Percentiles rank a stretch among this genome's conserved stretches.
Conservation (phyloP, 2,329 filamentous ascomycete genomes). For the Esteya vermicola region DNA sequence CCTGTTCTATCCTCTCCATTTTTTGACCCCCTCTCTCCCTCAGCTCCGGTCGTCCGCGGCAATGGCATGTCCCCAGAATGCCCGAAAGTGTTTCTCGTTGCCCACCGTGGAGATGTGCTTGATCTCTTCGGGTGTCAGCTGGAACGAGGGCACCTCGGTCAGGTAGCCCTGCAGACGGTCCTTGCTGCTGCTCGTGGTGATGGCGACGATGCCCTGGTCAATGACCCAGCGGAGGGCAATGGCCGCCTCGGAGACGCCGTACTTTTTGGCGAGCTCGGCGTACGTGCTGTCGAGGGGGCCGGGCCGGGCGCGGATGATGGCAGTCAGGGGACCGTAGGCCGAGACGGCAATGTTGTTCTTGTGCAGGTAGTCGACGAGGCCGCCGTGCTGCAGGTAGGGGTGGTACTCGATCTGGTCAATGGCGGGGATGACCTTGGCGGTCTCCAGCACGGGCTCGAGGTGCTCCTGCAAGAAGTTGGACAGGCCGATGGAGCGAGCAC, state of each 20-base stretch:
- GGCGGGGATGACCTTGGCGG: slow-evolving; percentile 47
- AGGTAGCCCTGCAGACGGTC: slow-evolving; percentile 42
- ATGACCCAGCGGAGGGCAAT: slow-evolving; percentile 45
- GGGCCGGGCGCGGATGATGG: slow-evolving; percentile 30
- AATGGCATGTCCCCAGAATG: slow-evolving; percentile 42
- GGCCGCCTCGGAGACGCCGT: slow-evolving; percentile 40
- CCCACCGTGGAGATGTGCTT: slow-evolving; percentile 40
- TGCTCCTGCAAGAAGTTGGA: slow-evolving; percentile 54
- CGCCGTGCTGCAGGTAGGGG: slow-evolving; percentile 55
- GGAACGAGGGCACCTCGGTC: slow-evolving; percentile 35
- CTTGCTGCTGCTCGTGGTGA: slow-evolving; percentile 47
- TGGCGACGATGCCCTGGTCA: slow-evolving; percentile 41
- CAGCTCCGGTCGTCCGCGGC: slow-evolving; percentile 29
- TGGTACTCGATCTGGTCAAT: slow-evolving; percentile 76
- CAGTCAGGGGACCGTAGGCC: slow-evolving; percentile 41
- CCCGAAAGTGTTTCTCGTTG: slow-evolving; percentile 44
- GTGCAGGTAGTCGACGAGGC: slow-evolving; percentile 42
- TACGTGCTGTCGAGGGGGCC: slow-evolving; percentile 41
- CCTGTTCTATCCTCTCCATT: neutral
- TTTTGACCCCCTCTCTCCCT: neutral
- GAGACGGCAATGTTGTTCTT: slow-evolving; percentile 41
- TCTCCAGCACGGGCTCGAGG: slow-evolving; percentile 40
- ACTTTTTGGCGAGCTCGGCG: slow-evolving; percentile 38
- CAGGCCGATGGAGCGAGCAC: slow-evolving; percentile 58
- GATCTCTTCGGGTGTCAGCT: slow-evolving; percentile 45